Conservation (phyloP, 208 protist species). For the Trypanosoma theileri region DNA sequence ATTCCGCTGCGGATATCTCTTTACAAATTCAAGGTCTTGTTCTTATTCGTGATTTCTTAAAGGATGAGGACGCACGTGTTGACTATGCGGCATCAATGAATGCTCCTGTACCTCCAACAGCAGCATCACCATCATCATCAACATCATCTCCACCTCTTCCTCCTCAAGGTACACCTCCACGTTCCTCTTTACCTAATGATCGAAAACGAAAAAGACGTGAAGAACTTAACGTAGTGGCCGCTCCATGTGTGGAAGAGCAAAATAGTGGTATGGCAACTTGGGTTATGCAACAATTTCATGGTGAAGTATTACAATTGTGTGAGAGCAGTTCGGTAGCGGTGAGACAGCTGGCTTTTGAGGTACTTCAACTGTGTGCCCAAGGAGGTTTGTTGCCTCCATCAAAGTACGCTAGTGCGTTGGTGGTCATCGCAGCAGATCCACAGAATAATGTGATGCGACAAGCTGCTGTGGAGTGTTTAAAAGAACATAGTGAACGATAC, state of each 20-base stretch:
- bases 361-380: slow-evolving; percentile 57
- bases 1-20: slow-evolving; percentile 27
- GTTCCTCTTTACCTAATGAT: background rate
- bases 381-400: slow-evolving; percentile 75
- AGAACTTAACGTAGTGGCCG: slow-evolving; percentile 5
- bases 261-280: slow-evolving; percentile 90
- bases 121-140: background rate
- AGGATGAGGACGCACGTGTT: slow-evolving; percentile 77
- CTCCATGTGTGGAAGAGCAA: slow-evolving; percentile 40
- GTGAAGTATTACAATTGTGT: slow-evolving; percentile 45
- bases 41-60: slow-evolving; percentile 81
- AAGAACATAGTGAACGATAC: slow-evolving; percentile 46
- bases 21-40: slow-evolving; percentile 68
- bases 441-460: slow-evolving; percentile 38
- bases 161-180: background rate
- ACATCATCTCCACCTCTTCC: background rate
- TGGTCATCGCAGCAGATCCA: slow-evolving; percentile 62
- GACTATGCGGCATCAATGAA: slow-evolving; percentile 43
- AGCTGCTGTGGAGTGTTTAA: slow-evolving; percentile 45
- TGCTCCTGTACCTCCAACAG: slow-evolving; percentile 12
- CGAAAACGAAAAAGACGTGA: background rate
- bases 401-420: slow-evolving; percentile 51
- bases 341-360: slow-evolving; percentile 53
- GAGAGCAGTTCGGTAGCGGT: slow-evolving; percentile 34
- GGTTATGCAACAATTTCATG: slow-evolving; percentile 75